Percentiles rank a stretch among this genome's conserved stretches.
Conservation (phyloP, 768 basidiomycete species). For the Suillus brevipes region DNA sequence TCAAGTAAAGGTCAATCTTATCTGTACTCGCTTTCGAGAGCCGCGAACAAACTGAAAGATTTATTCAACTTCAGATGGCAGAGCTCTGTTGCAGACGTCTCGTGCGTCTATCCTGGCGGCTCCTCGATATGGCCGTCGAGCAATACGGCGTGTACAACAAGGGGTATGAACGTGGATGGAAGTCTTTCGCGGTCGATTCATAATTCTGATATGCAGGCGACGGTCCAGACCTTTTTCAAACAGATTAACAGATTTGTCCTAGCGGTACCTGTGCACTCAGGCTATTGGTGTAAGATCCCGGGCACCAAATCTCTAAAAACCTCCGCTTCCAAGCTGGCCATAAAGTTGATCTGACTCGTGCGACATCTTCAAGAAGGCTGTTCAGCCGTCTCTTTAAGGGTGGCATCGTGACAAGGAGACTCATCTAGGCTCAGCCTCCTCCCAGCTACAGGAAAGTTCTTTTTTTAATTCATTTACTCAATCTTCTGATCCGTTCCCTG, state of each 20-base stretch:
- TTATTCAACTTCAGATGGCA: background rate
- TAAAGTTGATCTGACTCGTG: background rate
- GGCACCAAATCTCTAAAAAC: background rate
- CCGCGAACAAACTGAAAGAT: background rate
- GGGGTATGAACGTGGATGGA: slow-evolving; percentile 3
- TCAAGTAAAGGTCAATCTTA: background rate
- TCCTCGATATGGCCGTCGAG: background rate
- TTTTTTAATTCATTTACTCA: slow-evolving; percentile 1
- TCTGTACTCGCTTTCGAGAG: background rate
- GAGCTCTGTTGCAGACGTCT: background rate
- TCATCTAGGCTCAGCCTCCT: background rate
- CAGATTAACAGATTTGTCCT: background rate
- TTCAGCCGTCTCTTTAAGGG: background rate
- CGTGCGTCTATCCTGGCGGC: background rate
- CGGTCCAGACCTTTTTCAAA: slow-evolving; percentile 3
- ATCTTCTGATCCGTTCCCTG: slow-evolving; percentile 1
- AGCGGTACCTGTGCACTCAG: background rate
- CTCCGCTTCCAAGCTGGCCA: background rate
- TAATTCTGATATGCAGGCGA: background rate
- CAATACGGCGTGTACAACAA: slow-evolving; percentile 6
- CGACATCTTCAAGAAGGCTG: background rate
- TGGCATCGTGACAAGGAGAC: background rate
- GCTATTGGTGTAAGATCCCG: slow-evolving; percentile 6
- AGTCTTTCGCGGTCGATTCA: background rate
- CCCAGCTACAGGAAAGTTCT: background rate